Evolutionary conservation across 2,329 filamentous ascomycete genomes (phyloP).

Genomic region (Parastagonospora nodorum): DNA sequence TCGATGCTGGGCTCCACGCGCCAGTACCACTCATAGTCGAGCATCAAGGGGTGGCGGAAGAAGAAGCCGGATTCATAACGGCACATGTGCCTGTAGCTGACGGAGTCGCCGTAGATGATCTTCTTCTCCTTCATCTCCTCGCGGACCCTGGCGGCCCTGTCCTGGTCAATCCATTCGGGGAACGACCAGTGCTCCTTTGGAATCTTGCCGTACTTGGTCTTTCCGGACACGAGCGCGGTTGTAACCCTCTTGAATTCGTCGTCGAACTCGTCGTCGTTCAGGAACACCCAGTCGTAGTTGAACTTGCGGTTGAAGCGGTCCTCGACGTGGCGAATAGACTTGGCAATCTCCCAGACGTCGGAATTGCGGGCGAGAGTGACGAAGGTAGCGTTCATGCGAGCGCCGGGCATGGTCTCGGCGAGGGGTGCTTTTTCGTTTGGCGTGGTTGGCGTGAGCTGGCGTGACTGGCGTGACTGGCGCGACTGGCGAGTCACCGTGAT

Average conservation of each 20-base stretch:
- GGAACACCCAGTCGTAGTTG: slow-evolving; percentile 99
- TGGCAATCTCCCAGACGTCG: slow-evolving; percentile 95
- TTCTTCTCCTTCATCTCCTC: slow-evolving; percentile 93
- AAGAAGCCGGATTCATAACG: slow-evolving; percentile 99
- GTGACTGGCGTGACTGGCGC: slow-evolving; percentile 20
- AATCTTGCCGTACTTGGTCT: slow-evolving; percentile 87
- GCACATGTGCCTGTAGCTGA: slow-evolving; percentile 99
- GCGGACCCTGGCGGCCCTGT: slow-evolving; percentile 86
- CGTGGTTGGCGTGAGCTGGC: slow-evolving; percentile 27
- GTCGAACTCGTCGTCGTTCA: slow-evolving; percentile 95
- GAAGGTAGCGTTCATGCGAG: slow-evolving; percentile 95
- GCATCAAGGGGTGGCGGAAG: slow-evolving; percentile 91
- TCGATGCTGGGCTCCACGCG: slow-evolving; percentile 96
- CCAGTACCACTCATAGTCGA: slow-evolving; percentile 99
- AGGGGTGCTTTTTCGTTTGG: slow-evolving; percentile 44
- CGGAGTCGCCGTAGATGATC: slow-evolving; percentile 97
- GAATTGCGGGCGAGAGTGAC: slow-evolving; percentile 92
- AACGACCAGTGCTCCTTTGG: slow-evolving; percentile 96
- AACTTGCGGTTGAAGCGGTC: slow-evolving; percentile 97
- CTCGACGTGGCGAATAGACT: slow-evolving; percentile 94
- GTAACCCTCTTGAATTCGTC: slow-evolving; percentile 93
- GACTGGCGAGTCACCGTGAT: slow-evolving; percentile 10
- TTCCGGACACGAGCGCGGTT: slow-evolving; percentile 85
- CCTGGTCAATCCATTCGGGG: slow-evolving; percentile 92
- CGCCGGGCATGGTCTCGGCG: slow-evolving; percentile 61